These are phyloP conservation scores for Lizonia empirigonia DNA, from an alignment of 2,329 filamentous ascomycete genomes.

Conservation along the genomic window DNA sequence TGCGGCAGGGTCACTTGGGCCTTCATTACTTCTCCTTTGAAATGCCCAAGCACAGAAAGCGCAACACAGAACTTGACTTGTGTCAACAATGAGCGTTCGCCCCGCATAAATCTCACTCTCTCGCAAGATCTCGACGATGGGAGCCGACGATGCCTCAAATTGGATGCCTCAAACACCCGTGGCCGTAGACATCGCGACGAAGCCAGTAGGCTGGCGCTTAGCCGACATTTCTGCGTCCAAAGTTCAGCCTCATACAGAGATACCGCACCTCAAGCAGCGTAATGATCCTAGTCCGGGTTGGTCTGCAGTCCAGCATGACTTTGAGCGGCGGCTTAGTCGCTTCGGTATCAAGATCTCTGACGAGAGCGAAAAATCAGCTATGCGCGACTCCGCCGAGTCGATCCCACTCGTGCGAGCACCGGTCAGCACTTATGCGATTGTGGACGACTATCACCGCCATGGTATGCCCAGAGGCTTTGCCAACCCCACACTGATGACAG, in stretches of 20 bases:
- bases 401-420: not conserved
- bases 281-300: not conserved
- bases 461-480: not conserved
- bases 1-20: not conserved
- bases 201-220: not conserved
- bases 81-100: not conserved
- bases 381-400: not conserved
- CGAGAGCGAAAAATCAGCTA: not conserved
- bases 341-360: slow-evolving; percentile 13
- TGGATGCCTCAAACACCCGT: not conserved
- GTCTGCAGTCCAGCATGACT: slow-evolving; percentile 7
- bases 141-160: not conserved
- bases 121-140: not conserved
- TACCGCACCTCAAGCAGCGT: not conserved
- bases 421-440: not conserved
- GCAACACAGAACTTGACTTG: not conserved
- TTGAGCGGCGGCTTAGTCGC: slow-evolving; percentile 6
- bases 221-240: not conserved
- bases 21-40: not conserved
- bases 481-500: not conserved
- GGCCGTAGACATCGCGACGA: not conserved
- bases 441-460: not conserved
- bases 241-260: not conserved
- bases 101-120: not conserved
- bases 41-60: not conserved